phyloP scores from a whole-genome alignment of 2,329 filamentous ascomycete species.

The Fusarium duplospermum region DNA sequence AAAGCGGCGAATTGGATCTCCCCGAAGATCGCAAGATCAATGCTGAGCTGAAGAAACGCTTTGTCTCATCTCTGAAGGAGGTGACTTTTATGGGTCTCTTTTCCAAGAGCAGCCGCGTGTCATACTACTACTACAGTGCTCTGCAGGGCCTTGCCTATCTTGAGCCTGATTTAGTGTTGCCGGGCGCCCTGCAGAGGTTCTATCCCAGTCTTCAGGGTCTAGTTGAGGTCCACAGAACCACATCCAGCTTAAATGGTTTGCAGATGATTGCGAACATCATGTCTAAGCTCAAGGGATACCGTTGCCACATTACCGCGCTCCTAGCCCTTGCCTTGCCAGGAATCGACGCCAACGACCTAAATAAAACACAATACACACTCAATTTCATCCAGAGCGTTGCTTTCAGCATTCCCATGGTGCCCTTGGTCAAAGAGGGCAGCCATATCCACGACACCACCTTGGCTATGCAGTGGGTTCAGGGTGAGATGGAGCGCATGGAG shows the following conservation, averaged over 20 bases:
- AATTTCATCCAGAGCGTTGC: conserved; percentile 96
- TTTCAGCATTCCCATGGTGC: conserved; percentile 93
- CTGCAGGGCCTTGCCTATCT: conserved; percentile 90
- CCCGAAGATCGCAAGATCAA: conserved; percentile 84
- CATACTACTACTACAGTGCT: conserved; percentile 91
- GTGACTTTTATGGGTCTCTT: conserved; percentile 99
- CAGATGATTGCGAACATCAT: conserved; percentile 94
- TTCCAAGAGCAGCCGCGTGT: conserved; percentile 91
- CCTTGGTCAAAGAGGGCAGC: conserved; percentile 70
- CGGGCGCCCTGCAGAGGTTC: conserved; percentile 93
- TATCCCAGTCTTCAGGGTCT: conserved; percentile 97
- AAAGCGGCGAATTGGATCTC: conserved; percentile 89
- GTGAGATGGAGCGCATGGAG: conserved; percentile 94
- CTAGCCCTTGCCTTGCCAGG: conserved; percentile 93
- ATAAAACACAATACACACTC: conserved; percentile 94
- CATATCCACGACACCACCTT: conserved; percentile 79
- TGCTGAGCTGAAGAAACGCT: conserved; percentile 83
- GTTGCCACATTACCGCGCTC: conserved; percentile 94
- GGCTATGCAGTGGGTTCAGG: conserved; percentile 93
- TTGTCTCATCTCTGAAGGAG: conserved; percentile 88
- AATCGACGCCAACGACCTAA: conserved; percentile 96
- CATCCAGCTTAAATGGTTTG: conserved; percentile 89
- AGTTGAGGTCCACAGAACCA: conserved; percentile 96
- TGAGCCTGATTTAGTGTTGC: conserved; percentile 90
- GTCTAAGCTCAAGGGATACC: conserved; percentile 92